These are phyloP conservation scores for Castanospermum australe DNA, from an alignment of 306 rosid species.

Conservation along the genomic window DNA sequence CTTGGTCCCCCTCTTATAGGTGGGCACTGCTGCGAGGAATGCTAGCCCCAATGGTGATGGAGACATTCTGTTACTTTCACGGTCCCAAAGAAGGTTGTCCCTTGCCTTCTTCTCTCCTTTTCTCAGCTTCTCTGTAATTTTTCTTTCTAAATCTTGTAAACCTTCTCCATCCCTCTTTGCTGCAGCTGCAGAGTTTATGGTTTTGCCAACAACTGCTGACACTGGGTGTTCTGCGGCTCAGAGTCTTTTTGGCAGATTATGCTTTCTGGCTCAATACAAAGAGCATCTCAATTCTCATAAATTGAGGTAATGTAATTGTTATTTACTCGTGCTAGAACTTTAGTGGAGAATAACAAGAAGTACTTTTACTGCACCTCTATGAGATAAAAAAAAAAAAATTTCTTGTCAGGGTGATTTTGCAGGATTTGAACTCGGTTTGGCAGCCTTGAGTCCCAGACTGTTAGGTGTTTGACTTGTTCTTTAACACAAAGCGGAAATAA, in stretches of 20 bases:
- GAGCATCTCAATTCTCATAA: slow-evolving; percentile 11
- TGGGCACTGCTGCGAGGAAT: slow-evolving; percentile 49
- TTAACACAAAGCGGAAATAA: slow-evolving; percentile 28
- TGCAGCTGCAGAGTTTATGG: slow-evolving; percentile 42
- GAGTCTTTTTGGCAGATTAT: slow-evolving; percentile 12
- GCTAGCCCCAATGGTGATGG: slow-evolving; percentile 51
- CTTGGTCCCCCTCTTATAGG: slow-evolving; percentile 71
- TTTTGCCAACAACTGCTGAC: slow-evolving; percentile 33
- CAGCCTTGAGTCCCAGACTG: slow-evolving; percentile 10
- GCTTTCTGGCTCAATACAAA: slow-evolving; percentile 13
- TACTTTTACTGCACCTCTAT: background rate
- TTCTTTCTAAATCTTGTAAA: slow-evolving; percentile 23
- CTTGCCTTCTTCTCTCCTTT: slow-evolving; percentile 45
- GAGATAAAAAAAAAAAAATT: background rate
- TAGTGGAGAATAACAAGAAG: background rate
- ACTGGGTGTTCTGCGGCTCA: slow-evolving; percentile 22
- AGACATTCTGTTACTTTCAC: slow-evolving; percentile 47
- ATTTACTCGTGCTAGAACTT: background rate
- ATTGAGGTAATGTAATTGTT: slow-evolving; percentile 33
- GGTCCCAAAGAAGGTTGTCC: slow-evolving; percentile 56
- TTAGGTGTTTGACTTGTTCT: background rate
- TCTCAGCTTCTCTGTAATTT: slow-evolving; percentile 30
- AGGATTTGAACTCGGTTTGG: slow-evolving; percentile 26
- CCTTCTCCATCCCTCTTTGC: slow-evolving; percentile 27
- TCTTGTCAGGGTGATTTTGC: slow-evolving; percentile 15